Percentiles rank a stretch among this genome's conserved stretches.
These are phyloP conservation scores for Aureobasidium sp. DNA, from an alignment of 2,329 filamentous ascomycete genomes.

Conservation along the genomic window DNA sequence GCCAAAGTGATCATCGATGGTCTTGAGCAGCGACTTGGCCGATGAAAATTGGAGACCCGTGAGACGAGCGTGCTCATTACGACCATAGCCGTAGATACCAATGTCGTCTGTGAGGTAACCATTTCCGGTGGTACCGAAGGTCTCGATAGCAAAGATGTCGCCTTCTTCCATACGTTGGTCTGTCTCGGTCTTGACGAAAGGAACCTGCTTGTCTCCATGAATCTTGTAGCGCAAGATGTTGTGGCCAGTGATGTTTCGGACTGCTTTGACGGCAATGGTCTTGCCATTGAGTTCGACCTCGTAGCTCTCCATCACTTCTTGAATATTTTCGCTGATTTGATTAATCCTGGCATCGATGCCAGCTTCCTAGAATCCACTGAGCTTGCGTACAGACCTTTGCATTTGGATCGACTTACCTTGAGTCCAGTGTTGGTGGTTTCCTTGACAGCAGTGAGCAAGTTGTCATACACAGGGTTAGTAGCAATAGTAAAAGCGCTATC, in stretches of 20 bases:
- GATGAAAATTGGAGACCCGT: conserved; percentile 70
- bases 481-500: conserved; percentile 65
- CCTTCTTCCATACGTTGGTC: conserved; percentile 97
- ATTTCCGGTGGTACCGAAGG: conserved; percentile 88
- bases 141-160: conserved; percentile 92
- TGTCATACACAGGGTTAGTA: conserved; percentile 63
- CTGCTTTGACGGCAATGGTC: conserved; percentile 73
- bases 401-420: conserved; percentile 37
- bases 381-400: not conserved
- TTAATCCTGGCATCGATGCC: conserved; percentile 87
- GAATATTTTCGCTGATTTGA: conserved; percentile 76
- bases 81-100: conserved; percentile 85
- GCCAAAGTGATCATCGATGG: conserved; percentile 95
- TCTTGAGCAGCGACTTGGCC: conserved; percentile 75
- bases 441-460: conserved; percentile 54
- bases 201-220: conserved; percentile 87
- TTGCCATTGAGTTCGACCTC: conserved; percentile 76
- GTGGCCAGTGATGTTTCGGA: conserved; percentile 67
- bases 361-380: conserved; percentile 52
- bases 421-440: conserved; percentile 53
- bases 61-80: conserved; percentile 64
- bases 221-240: conserved; percentile 86
- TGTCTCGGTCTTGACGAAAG: conserved; percentile 82
- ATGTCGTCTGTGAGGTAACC: conserved; percentile 74
- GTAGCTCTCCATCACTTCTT: conserved; percentile 90